Evolutionary conservation across 805 yeast species (phyloP).

Genomic region (Yamadazyma tumulicola): DNA sequence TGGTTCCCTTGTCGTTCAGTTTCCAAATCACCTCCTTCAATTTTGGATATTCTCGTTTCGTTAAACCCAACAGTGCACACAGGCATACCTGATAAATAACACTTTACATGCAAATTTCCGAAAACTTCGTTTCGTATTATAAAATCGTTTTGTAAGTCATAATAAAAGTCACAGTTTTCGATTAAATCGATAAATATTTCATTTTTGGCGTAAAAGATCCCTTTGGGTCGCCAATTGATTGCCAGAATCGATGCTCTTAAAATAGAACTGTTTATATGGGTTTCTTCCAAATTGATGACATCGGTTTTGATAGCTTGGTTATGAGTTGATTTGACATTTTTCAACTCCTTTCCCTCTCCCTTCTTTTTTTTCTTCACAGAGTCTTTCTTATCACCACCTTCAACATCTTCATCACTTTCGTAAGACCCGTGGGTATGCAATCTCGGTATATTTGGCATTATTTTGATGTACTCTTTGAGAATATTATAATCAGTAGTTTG

Average conservation of each 20-base stretch:
- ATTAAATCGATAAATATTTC: conserved; percentile 41
- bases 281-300: conserved; percentile 20
- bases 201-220: conserved; percentile 42
- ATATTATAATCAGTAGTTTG: conserved; percentile 80
- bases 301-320: conserved; percentile 36
- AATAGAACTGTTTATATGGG: conserved; percentile 59
- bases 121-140: conserved; percentile 30
- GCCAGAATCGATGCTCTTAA: conserved; percentile 71
- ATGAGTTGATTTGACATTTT: conserved; percentile 31
- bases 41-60: conserved; percentile 33
- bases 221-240: conserved; percentile 44
- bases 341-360: conserved; percentile 3
- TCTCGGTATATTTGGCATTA: conserved; percentile 36
- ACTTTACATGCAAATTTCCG: conserved; percentile 34
- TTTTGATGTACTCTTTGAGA: conserved; percentile 71
- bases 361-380: conserved; percentile 1
- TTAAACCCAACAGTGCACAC: conserved; percentile 39
- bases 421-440: conserved; percentile 5
- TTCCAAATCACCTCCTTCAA: neutral
- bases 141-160: conserved; percentile 25
- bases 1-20: conserved; percentile 7
- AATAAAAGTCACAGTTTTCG: conserved; percentile 36
- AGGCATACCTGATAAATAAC: conserved; percentile 45
- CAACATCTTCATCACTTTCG: conserved; percentile 5
- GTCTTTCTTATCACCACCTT: neutral